These are phyloP conservation scores for Nitzschia inconspicua DNA, from an alignment of 108 stramenopile species.

Conservation along the genomic window DNA sequence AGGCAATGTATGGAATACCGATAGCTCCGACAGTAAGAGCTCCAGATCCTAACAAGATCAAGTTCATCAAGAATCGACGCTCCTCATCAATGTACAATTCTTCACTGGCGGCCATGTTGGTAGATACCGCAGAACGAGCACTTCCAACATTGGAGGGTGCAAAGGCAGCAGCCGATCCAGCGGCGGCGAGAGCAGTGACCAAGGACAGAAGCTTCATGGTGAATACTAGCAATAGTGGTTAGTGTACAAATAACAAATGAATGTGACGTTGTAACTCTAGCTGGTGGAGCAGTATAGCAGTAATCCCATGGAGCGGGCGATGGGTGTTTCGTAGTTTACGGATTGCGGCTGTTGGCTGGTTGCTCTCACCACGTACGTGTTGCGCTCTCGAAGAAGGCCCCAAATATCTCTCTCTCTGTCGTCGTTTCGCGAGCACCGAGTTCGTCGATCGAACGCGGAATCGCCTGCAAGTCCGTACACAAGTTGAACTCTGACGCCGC, in stretches of 20 bases:
- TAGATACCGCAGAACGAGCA: constrained; percentile 41
- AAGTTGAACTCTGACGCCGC: no score
- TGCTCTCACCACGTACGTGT: no score
- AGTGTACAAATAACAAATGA: background rate
- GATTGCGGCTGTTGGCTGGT: no score
- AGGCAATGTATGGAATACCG: constrained; percentile 93
- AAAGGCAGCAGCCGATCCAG: constrained; percentile 70
- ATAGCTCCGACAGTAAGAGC: constrained; percentile 89
- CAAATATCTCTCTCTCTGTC: no score
- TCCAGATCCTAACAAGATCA: constrained; percentile 90
- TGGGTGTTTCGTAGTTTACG: no score
- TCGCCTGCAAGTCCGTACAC: no score
- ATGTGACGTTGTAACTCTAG: no score
- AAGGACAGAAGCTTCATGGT: constrained; percentile 79
- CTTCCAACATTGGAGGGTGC: constrained; percentile 62
- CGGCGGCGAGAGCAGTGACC: constrained; percentile 51
- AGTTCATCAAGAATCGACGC: constrained; percentile 95
- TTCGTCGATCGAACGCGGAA: no score
- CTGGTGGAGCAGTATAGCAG: no score
- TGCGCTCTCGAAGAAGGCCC: no score
- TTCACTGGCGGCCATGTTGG: constrained; percentile 68
- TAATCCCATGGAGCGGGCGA: no score
- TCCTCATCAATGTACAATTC: constrained; percentile 95
- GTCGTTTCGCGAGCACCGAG: no score
- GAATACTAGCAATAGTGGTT: background rate